Evolutionary conservation across 2,329 filamentous ascomycete species (phyloP).

Genomic region (Talaromyces sp.): DNA sequence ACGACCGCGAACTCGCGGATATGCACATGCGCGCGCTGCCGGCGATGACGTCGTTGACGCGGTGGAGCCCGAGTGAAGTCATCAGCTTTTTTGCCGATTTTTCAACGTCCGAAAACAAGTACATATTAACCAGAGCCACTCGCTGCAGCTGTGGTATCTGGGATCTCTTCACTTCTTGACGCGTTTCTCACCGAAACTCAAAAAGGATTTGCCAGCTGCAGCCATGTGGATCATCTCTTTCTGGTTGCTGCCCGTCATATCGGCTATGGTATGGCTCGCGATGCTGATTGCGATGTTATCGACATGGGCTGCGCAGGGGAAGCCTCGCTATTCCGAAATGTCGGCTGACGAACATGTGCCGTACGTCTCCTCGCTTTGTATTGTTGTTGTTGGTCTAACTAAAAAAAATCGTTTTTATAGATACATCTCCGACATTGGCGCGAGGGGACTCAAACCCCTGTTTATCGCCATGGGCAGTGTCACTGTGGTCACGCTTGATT

Average conservation of each 20-base stretch:
- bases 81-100: background rate
- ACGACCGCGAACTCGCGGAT: background rate
- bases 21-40: background rate
- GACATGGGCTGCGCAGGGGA: slow-evolving; percentile 51
- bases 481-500: slow-evolving; percentile 74
- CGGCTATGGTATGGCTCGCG: slow-evolving; percentile 53
- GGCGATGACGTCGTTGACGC: slow-evolving; percentile 10
- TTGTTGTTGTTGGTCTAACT: slow-evolving; percentile 7
- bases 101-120: background rate
- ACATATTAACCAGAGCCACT: background rate
- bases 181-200: background rate
- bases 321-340: slow-evolving; percentile 53
- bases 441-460: slow-evolving; percentile 54
- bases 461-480: slow-evolving; percentile 58
- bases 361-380: slow-evolving; percentile 30
- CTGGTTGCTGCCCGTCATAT: slow-evolving; percentile 56
- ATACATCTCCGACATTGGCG: slow-evolving; percentile 54
- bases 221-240: slow-evolving; percentile 44
- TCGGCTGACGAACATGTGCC: slow-evolving; percentile 49
- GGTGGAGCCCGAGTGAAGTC: background rate
- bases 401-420: slow-evolving; percentile 15
- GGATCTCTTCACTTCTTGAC: background rate
- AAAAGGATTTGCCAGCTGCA: background rate
- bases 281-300: slow-evolving; percentile 59
- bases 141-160: too few species aligned